phyloP scores from a whole-genome alignment of 805 yeast genomes.

The Myxozyma vanderwaltii region DNA sequence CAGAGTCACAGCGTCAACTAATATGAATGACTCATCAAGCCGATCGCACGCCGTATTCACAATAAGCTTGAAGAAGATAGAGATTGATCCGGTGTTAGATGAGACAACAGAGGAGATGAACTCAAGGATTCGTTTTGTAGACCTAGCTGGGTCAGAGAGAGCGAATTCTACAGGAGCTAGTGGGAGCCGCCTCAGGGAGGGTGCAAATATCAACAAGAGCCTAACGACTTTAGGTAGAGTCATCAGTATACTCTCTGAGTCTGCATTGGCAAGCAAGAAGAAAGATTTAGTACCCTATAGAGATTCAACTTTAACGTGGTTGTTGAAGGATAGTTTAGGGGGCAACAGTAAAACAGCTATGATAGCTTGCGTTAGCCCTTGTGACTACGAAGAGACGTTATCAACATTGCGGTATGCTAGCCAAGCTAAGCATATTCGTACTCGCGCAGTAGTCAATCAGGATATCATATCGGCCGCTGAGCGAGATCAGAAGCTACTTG shows the following conservation, averaged over 20 bases:
- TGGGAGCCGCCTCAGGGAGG: conserved; percentile 53
- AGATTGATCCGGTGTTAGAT: conserved; percentile 35
- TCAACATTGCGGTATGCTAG: conserved; percentile 79
- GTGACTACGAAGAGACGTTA: conserved; percentile 71
- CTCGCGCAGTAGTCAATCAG: conserved; percentile 60
- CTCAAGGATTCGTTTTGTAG: conserved; percentile 60
- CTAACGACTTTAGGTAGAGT: conserved; percentile 76
- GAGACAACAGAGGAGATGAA: conserved; percentile 31
- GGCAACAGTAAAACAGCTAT: conserved; percentile 87
- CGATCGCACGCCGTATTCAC: conserved; percentile 76
- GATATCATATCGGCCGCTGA: conserved; percentile 46
- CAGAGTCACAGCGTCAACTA: conserved; percentile 66
- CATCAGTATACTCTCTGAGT: conserved; percentile 47
- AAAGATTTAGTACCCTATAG: conserved; percentile 52
- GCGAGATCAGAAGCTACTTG: conserved; percentile 44
- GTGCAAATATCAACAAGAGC: conserved; percentile 85
- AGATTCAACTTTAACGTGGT: conserved; percentile 68
- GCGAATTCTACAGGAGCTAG: conserved; percentile 63
- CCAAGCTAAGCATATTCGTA: conserved; percentile 68
- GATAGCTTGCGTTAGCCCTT: conserved; percentile 78
- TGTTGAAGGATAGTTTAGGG: conserved; percentile 78
- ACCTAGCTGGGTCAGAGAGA: conserved; percentile 82
- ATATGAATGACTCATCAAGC: conserved; percentile 66
- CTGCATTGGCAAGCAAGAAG: conserved; percentile 55
- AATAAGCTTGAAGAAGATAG: conserved; percentile 55